These are phyloP conservation scores for Herpomyces periplanetae DNA, from an alignment of 2,329 filamentous ascomycete species.

Conservation along the genomic window DNA sequence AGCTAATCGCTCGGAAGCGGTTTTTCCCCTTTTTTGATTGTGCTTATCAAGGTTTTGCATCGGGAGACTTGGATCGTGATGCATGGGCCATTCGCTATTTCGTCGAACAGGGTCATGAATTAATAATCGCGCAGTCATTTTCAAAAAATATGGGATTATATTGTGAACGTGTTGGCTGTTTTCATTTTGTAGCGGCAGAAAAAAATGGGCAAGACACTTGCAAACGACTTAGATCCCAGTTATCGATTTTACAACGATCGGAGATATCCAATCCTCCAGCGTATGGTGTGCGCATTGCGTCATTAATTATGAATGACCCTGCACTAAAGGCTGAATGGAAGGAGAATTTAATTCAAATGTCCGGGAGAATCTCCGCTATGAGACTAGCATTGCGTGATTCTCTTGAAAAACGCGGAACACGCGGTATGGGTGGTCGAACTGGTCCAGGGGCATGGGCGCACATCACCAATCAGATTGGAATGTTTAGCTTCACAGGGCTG, in stretches of 20 bases:
- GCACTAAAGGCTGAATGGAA: slow-evolving; percentile 65
- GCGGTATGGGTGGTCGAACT: slow-evolving; percentile 26
- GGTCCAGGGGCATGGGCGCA: slow-evolving; percentile 17
- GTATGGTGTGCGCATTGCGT: slow-evolving; percentile 65
- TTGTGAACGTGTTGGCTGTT: slow-evolving; percentile 73
- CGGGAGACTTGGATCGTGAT: slow-evolving; percentile 46
- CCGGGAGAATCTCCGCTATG: slow-evolving; percentile 76
- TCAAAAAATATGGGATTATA: slow-evolving; percentile 35
- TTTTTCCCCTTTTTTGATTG: slow-evolving; percentile 97
- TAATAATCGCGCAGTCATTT: slow-evolving; percentile 14
- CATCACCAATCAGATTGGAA: slow-evolving; percentile 93
- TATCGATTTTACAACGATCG: slow-evolving; percentile 71
- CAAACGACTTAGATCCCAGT: slow-evolving; percentile 34
- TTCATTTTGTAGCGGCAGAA: slow-evolving; percentile 50
- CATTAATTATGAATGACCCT: slow-evolving; percentile 41
- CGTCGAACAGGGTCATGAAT: slow-evolving; percentile 47
- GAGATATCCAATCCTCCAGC: slow-evolving; percentile 92
- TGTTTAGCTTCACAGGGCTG: slow-evolving; percentile 82
- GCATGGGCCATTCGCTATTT: slow-evolving; percentile 84
- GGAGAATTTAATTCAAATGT: slow-evolving; percentile 65
- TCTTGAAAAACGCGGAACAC: slow-evolving; percentile 48
- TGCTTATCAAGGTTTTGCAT: slow-evolving; percentile 90
- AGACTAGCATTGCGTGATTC: slow-evolving; percentile 32
- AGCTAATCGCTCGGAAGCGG: slow-evolving; percentile 28
- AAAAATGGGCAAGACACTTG: slow-evolving; percentile 20